Evolutionary conservation across 2,329 filamentous ascomycete genomes (phyloP).

Genomic region (Calonectria naviculata): DNA sequence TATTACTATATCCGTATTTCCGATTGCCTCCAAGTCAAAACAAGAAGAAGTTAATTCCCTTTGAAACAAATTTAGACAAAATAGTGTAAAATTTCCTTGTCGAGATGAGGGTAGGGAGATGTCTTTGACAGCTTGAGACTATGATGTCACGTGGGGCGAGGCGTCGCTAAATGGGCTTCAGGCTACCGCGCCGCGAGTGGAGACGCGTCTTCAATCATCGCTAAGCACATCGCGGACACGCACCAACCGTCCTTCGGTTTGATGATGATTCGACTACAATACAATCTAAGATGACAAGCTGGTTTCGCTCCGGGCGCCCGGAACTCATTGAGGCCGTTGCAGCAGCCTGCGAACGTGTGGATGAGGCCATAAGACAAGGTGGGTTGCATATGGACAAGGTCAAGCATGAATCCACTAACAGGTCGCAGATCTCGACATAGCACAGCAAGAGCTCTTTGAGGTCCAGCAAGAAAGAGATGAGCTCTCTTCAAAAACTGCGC

Average conservation of each 20-base stretch:
- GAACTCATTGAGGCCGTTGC: slow-evolving; percentile 53
- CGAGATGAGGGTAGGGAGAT: background rate
- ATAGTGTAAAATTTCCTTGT: background rate
- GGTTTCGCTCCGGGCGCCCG: slow-evolving; percentile 52
- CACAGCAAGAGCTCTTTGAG: slow-evolving; percentile 52
- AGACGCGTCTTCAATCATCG: slow-evolving; percentile 28
- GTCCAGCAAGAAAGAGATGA: slow-evolving; percentile 33
- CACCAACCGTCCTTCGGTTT: background rate
- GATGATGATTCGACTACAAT: background rate
- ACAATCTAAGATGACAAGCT: slow-evolving; percentile 49
- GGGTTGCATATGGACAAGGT: slow-evolving; percentile 17
- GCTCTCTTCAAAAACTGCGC: slow-evolving; percentile 13
- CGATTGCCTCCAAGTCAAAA: background rate
- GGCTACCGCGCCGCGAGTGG: slow-evolving; percentile 34
- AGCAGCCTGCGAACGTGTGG: slow-evolving; percentile 53
- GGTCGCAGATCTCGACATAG: slow-evolving; percentile 48
- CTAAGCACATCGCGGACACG: slow-evolving; percentile 1
- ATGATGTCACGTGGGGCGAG: slow-evolving; percentile 7
- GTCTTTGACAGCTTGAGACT: background rate
- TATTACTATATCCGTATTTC: background rate
- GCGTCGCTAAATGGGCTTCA: background rate
- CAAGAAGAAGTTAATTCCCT: background rate
- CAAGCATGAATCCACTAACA: slow-evolving; percentile 25
- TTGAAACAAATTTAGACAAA: background rate
- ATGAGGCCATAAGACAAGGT: slow-evolving; percentile 51